Evolutionary conservation across 2,329 filamentous ascomycete genomes (phyloP).

Genomic region (Aspergillus sergii): DNA sequence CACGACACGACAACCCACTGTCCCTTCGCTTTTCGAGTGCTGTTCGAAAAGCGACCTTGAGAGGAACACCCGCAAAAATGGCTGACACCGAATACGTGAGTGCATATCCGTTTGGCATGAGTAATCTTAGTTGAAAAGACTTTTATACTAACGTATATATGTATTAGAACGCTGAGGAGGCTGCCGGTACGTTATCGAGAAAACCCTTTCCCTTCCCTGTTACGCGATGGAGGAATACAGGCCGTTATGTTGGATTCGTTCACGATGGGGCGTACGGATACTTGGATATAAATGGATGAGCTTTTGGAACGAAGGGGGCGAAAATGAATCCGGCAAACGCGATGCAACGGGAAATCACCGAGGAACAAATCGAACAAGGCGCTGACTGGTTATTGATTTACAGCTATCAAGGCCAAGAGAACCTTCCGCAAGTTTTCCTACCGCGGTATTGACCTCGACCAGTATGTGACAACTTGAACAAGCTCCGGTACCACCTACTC

Average conservation of each 20-base stretch:
- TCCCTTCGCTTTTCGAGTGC: slow-evolving; percentile 50
- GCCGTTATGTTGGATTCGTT: slow-evolving; percentile 1
- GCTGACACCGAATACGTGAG: slow-evolving; percentile 87
- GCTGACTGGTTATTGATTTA: slow-evolving; percentile 38
- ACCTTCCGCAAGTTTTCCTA: slow-evolving; percentile 99
- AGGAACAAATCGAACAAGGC: slow-evolving; percentile 18
- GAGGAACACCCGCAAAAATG: slow-evolving; percentile 67
- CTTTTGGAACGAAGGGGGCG: slow-evolving; percentile 4
- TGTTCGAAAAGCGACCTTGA: slow-evolving; percentile 48
- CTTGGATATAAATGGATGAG: slow-evolving; percentile 20
- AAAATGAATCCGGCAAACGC: not conserved
- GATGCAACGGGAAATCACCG: slow-evolving; percentile 9
- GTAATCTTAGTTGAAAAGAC: not conserved
- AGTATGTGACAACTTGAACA: slow-evolving; percentile 67
- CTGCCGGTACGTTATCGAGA: slow-evolving; percentile 66
- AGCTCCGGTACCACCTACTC: slow-evolving; percentile 10
- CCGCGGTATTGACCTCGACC: slow-evolving; percentile 98
- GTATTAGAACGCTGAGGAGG: slow-evolving; percentile 88
- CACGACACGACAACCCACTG: slow-evolving; percentile 41
- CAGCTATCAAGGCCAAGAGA: slow-evolving; percentile 99
- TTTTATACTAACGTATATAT: slow-evolving; percentile 40
- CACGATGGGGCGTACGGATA: slow-evolving; percentile 10
- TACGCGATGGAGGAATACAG: slow-evolving; percentile 7
- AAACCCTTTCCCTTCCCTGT: slow-evolving; percentile 19
- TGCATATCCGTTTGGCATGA: slow-evolving; percentile 33